These are phyloP conservation scores for Suhomyces bokatorum DNA, from an alignment of 1,139 yeast species.

Conservation along the genomic window DNA sequence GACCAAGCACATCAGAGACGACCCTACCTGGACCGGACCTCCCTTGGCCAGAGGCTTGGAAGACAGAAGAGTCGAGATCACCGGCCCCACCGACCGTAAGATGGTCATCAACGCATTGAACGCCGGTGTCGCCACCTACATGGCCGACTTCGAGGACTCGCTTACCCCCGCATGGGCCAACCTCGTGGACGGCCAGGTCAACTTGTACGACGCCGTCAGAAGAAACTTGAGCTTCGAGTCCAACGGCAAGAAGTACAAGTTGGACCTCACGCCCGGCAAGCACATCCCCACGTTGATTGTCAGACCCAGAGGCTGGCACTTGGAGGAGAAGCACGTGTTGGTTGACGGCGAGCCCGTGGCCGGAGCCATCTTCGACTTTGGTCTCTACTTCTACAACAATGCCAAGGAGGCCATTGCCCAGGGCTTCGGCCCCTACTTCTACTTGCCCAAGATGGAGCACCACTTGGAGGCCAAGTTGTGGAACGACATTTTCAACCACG, in stretches of 20 bases:
- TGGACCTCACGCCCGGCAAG: conserved; percentile 54
- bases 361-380: conserved; percentile 78
- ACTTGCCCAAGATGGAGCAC: conserved; percentile 34
- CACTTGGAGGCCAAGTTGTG: conserved; percentile 33
- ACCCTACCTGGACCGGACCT: conserved; percentile 79
- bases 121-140: conserved; percentile 85
- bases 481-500: conserved; percentile 30
- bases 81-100: conserved; percentile 89
- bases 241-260: conserved; percentile 61
- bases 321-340: conserved; percentile 68
- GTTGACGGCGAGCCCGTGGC: conserved; percentile 77
- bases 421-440: conserved; percentile 32
- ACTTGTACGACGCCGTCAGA: conserved; percentile 84
- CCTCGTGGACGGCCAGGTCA: conserved; percentile 85
- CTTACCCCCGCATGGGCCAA: conserved; percentile 95
- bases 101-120: conserved; percentile 94
- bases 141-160: conserved; percentile 95
- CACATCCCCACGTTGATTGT: conserved; percentile 75
- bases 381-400: conserved; percentile 55
- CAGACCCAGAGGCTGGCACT: conserved; percentile 88
- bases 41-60: conserved; percentile 72
- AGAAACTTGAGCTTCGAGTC: conserved; percentile 58
- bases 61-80: conserved; percentile 81
- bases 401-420: conserved; percentile 23
- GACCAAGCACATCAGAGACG: conserved; percentile 68